A percentile compares a stretch with the other conserved stretches of the same genome.
phyloP scores from a whole-genome alignment of 2,329 filamentous ascomycete genomes.

The Fusarium metavorans region DNA sequence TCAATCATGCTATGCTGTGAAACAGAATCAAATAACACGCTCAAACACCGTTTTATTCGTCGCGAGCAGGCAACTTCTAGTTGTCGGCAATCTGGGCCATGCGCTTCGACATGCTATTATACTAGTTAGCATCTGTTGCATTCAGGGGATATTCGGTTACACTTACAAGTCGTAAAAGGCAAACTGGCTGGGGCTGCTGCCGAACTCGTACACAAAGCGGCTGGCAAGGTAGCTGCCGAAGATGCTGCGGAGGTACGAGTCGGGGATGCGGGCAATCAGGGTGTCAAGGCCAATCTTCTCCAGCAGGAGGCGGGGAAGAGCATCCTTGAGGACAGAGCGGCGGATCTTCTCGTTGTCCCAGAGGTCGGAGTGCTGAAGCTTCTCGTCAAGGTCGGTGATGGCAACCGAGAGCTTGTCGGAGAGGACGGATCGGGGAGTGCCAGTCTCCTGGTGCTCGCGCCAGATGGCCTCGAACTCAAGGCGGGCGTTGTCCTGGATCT shows the following conservation, averaged over 20 bases:
- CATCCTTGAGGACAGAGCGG: slow-evolving; percentile 82
- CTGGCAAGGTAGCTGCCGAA: slow-evolving; percentile 96
- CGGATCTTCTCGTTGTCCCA: slow-evolving; percentile 88
- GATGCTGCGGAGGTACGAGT: slow-evolving; percentile 92
- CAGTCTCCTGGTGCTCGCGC: slow-evolving; percentile 89
- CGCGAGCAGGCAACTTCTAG: slow-evolving; percentile 19
- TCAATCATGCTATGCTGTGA: slow-evolving; percentile 44
- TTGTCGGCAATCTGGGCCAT: slow-evolving; percentile 61
- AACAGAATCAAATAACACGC: slow-evolving; percentile 32
- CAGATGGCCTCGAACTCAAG: slow-evolving; percentile 99
- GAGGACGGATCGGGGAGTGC: slow-evolving; percentile 83
- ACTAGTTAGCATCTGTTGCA: slow-evolving; percentile 47
- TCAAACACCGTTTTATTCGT: slow-evolving; percentile 33
- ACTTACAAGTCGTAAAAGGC: slow-evolving; percentile 98
- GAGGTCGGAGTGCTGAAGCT: slow-evolving; percentile 91
- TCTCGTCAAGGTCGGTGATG: slow-evolving; percentile 96
- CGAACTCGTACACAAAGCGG: slow-evolving; percentile 96
- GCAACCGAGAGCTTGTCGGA: slow-evolving; percentile 91
- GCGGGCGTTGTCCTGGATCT: slow-evolving; percentile 89
- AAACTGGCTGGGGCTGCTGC: slow-evolving; percentile 93
- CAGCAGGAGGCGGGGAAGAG: slow-evolving; percentile 84
- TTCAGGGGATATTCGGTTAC: neutral
- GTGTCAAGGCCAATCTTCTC: slow-evolving; percentile 92
- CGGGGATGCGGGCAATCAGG: slow-evolving; percentile 87
- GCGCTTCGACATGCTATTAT: slow-evolving; percentile 72